A percentile compares a stretch with the other conserved stretches of the same genome.
These are phyloP conservation scores for Paraphoma chrysanthemicola DNA, from an alignment of 2,329 filamentous ascomycete species.

Conservation along the genomic window DNA sequence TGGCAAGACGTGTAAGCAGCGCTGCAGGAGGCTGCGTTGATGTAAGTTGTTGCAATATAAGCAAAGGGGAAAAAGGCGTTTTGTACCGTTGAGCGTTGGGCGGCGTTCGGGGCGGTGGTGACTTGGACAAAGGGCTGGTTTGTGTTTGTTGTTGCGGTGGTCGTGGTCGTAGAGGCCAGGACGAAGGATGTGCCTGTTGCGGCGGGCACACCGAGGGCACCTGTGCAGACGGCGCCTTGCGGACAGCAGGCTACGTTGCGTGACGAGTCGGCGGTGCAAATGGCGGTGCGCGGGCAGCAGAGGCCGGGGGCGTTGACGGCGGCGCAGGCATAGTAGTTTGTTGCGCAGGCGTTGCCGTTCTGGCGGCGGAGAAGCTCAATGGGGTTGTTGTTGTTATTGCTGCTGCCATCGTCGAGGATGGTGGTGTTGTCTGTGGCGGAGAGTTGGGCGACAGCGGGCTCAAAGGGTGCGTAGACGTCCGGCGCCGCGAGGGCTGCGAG, in stretches of 20 bases:
- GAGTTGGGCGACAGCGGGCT: conserved; percentile 33
- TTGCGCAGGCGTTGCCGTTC: conserved; percentile 54
- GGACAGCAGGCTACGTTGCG: conserved; percentile 69
- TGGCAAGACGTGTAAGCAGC: conserved; percentile 62
- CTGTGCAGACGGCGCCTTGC: conserved; percentile 63
- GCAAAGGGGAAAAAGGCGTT: conserved; percentile 61
- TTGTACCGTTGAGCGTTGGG: conserved; percentile 50
- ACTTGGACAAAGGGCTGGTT: conserved; percentile 34
- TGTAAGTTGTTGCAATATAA: conserved; percentile 61
- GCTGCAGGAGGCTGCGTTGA: conserved; percentile 59
- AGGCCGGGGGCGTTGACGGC: conserved; percentile 60
- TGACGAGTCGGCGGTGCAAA: conserved; percentile 63
- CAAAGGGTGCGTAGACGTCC: conserved; percentile 38
- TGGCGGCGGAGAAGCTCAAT: conserved; percentile 46
- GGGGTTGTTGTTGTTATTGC: conserved; percentile 10
- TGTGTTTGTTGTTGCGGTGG: conserved; percentile 25
- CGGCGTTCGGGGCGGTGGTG: conserved; percentile 19
- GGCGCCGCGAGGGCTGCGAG: conserved; percentile 38
- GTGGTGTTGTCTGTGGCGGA: conserved; percentile 30
- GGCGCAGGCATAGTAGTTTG: conserved; percentile 60
- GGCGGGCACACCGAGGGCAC: conserved; percentile 50
- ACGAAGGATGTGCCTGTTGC: conserved; percentile 2
- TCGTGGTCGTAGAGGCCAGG: not conserved
- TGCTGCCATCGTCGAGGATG: conserved; percentile 26
- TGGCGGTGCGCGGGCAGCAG: conserved; percentile 62